Percentiles rank a stretch among this genome's conserved stretches.
Conservation (phyloP, 208 protist genomes). For the Crithidia acanthocephali region DNA sequence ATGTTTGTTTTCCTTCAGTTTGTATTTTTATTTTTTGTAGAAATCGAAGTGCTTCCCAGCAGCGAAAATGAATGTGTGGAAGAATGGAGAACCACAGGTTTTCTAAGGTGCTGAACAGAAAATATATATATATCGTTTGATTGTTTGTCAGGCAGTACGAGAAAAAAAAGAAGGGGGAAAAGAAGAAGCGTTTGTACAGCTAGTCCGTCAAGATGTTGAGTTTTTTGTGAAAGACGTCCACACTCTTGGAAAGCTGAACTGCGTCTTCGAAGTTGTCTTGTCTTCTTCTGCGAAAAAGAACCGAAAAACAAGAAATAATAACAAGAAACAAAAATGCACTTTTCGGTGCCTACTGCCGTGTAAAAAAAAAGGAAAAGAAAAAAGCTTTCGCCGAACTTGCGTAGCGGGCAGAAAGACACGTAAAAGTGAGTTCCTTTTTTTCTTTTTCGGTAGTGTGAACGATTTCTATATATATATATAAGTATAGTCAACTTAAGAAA, state of each 20-base stretch:
- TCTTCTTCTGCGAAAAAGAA: constrained; percentile 2
- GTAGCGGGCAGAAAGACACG: too few species aligned
- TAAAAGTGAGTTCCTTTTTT: too few species aligned
- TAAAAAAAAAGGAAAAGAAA: not conserved
- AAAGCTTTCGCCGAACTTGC: too few species aligned
- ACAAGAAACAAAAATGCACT: constrained; percentile 7
- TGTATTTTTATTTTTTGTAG: too few species aligned
- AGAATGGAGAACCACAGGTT: too few species aligned
- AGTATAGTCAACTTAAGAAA: constrained; percentile 3
- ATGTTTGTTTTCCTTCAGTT: too few species aligned
- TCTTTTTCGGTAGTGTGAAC: not conserved
- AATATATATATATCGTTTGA: too few species aligned
- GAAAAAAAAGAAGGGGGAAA: constrained; percentile 14
- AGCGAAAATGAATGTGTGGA: too few species aligned
- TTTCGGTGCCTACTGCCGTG: not conserved
- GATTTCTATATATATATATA: not conserved
- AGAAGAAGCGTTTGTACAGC: not conserved
- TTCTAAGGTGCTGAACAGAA: too few species aligned
- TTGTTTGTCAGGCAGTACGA: not conserved
- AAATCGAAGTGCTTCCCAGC: too few species aligned
- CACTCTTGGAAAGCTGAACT: not conserved
- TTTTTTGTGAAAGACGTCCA: constrained; percentile 10
- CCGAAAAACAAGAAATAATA: not conserved
- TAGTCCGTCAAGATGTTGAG: not conserved
- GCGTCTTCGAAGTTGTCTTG: not conserved